Evolutionary conservation across 805 yeast species (phyloP).

Genomic region (Lachancea nothofagi): DNA sequence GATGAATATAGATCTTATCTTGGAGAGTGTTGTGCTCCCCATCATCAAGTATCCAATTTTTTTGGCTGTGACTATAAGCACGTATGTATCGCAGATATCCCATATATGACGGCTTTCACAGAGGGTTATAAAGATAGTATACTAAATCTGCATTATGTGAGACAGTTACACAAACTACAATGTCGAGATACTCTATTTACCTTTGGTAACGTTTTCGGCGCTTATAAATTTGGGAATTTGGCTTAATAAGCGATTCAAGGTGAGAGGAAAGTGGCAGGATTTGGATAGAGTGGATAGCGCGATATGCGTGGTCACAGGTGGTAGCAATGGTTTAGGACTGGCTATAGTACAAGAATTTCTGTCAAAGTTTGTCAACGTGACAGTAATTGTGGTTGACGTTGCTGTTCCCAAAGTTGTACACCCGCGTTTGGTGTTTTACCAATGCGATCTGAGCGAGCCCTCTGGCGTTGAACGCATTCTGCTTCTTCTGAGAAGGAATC

Average conservation of each 20-base stretch:
- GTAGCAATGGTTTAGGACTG: constrained; percentile 36
- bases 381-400: constrained; percentile 27
- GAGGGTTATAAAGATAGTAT: neutral
- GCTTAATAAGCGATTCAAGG: constrained; percentile 12
- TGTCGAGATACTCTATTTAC: neutral
- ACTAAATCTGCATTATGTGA: constrained; percentile 11
- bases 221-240: constrained; percentile 7
- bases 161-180: neutral
- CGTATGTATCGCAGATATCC: constrained; percentile 6
- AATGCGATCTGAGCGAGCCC: constrained; percentile 63
- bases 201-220: constrained; percentile 8
- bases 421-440: constrained; percentile 39
- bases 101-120: no score
- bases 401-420: constrained; percentile 6
- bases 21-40: constrained; percentile 16
- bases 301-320: constrained; percentile 34
- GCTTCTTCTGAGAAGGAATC: constrained; percentile 35
- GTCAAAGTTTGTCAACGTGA: constrained; percentile 17
- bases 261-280: constrained; percentile 12
- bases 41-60: constrained; percentile 19
- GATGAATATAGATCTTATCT: constrained; percentile 18
- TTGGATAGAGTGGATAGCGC: constrained; percentile 6
- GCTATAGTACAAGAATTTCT: constrained; percentile 22
- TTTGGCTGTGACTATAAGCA: constrained; percentile 9
- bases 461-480: constrained; percentile 39